These are phyloP conservation scores for Tuctoria greenei DNA, from an alignment of 176 grass and related monocot genomes.

Conservation along the genomic window DNA sequence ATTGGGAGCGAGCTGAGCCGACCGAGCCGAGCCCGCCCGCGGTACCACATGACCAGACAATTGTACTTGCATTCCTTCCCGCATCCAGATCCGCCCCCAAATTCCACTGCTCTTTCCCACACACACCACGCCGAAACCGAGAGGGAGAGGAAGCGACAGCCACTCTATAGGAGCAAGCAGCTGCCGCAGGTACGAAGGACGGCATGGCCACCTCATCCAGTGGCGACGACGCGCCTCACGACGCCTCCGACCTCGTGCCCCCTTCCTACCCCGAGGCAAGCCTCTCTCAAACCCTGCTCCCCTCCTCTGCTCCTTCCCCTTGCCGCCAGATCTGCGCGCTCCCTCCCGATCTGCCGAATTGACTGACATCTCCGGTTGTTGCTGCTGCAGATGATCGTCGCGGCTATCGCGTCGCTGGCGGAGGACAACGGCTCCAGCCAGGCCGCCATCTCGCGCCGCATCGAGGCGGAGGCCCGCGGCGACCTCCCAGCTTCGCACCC, in stretches of 20 bases:
- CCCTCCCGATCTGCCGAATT: conserved; percentile 23
- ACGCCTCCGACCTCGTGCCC: conserved; percentile 31
- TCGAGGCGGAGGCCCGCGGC: conserved; percentile 44
- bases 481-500: conserved; percentile 57
- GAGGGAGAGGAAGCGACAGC: conserved; percentile 23
- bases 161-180: not conserved
- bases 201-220: conserved; percentile 51
- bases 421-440: conserved; percentile 62
- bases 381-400: conserved; percentile 63
- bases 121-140: conserved; percentile 15
- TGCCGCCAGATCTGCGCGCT: conserved; percentile 40
- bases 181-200: not conserved
- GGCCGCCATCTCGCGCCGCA: conserved; percentile 58
- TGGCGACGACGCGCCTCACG: conserved; percentile 26
- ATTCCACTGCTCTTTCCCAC: not conserved
- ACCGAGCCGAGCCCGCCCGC: not conserved
- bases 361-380: conserved; percentile 15
- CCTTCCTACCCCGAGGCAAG: conserved; percentile 59
- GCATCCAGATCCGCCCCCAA: conserved; percentile 41
- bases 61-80: conserved; percentile 48
- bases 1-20: not conserved
- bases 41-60: conserved; percentile 54
- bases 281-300: not conserved
- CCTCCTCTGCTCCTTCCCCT: not conserved
- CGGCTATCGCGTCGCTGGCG: conserved; percentile 58